Conservation (phyloP, 2,329 filamentous ascomycete species). For the Colletotrichum limetticola region DNA sequence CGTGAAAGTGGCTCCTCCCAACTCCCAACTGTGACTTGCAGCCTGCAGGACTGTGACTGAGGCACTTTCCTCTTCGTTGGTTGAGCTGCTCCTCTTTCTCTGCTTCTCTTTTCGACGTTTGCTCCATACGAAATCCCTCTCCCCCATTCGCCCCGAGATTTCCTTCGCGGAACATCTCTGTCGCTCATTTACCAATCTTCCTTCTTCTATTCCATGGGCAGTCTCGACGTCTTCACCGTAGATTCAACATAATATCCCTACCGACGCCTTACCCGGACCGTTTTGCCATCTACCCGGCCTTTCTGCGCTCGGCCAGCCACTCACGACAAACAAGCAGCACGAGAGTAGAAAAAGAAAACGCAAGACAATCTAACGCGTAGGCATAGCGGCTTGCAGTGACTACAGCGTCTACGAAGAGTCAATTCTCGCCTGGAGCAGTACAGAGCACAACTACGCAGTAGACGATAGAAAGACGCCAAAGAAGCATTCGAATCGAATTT, state of each 20-base stretch:
- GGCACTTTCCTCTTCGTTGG: constrained; percentile 9
- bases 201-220: constrained; percentile 4
- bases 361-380: not conserved
- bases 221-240: not conserved
- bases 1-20: not conserved
- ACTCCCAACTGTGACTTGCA: not conserved
- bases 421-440: constrained; percentile 5
- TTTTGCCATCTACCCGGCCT: constrained; percentile 12
- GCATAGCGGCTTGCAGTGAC: not conserved
- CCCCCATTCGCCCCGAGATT: constrained; percentile 4
- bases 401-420: not conserved
- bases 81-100: constrained; percentile 7
- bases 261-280: not conserved
- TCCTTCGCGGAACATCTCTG: constrained; percentile 25
- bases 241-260: not conserved
- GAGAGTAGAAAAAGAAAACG: not conserved
- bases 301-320: not conserved
- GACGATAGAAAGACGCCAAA: not conserved
- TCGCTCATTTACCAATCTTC: constrained; percentile 21
- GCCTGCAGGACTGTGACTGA: constrained; percentile 6
- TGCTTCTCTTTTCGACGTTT: not conserved
- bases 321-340: not conserved
- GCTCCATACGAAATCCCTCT: not conserved
- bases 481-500: not conserved
- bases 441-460: not conserved